Percentiles rank a stretch among this genome's conserved stretches.
Conservation (phyloP, 2,329 filamentous ascomycete genomes). For the Fusarium tricinctum region DNA sequence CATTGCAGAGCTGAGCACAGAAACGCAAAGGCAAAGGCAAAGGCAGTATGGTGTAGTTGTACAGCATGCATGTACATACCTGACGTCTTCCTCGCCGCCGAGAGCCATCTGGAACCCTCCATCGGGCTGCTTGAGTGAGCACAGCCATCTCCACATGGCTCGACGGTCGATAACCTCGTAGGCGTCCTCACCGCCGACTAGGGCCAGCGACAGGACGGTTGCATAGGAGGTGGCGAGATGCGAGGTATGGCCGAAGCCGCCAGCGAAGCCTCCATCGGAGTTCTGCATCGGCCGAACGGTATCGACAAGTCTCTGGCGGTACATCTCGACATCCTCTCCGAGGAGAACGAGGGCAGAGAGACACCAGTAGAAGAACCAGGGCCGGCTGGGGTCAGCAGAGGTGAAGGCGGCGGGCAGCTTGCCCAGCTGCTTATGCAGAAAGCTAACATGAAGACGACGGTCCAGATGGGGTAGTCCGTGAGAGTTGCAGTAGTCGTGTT, state of each 20-base stretch:
- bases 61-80: slow-evolving; percentile 65
- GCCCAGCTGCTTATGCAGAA: slow-evolving; percentile 70
- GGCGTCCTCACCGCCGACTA: slow-evolving; percentile 81
- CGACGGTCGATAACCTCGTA: slow-evolving; percentile 84
- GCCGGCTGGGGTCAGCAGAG: slow-evolving; percentile 85
- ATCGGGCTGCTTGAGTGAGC: slow-evolving; percentile 84
- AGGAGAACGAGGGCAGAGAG: slow-evolving; percentile 81
- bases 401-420: slow-evolving; percentile 79
- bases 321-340: slow-evolving; percentile 78
- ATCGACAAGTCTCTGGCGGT: slow-evolving; percentile 76
- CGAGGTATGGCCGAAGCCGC: slow-evolving; percentile 90
- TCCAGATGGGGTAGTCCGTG: slow-evolving; percentile 82
- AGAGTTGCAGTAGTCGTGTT: slow-evolving; percentile 71
- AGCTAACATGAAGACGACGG: slow-evolving; percentile 71
- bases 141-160: slow-evolving; percentile 92
- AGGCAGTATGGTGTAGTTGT: slow-evolving; percentile 8
- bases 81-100: slow-evolving; percentile 92
- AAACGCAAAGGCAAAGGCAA: too few species aligned
- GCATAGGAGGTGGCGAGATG: slow-evolving; percentile 94
- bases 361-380: slow-evolving; percentile 96
- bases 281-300: slow-evolving; percentile 90
- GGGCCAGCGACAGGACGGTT: slow-evolving; percentile 80
- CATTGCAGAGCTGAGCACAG: slow-evolving; percentile 10
- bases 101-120: slow-evolving; percentile 91
- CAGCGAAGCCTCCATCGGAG: slow-evolving; percentile 85